Conservation (phyloP, 2,329 filamentous ascomycete species). For the Penicillium griseofulvum region DNA sequence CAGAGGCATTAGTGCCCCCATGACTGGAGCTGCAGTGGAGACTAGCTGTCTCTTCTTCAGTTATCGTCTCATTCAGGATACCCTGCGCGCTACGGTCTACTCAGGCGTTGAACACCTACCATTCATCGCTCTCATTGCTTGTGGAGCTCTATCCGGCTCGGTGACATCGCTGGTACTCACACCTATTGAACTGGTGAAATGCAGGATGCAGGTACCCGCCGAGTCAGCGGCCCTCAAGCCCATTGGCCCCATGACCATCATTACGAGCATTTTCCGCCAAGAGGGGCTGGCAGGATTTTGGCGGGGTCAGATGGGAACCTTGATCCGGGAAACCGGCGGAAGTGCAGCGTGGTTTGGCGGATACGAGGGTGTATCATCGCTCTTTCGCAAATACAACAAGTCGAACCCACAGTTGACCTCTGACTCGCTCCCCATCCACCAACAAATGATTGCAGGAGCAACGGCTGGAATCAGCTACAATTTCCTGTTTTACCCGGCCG, state of each 20-base stretch:
- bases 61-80: conserved; percentile 64
- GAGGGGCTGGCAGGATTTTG: conserved; percentile 86
- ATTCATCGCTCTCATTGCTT: conserved; percentile 70
- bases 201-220: conserved; percentile 84
- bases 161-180: conserved; percentile 90
- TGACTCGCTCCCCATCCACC: conserved; percentile 70
- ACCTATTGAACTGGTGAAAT: conserved; percentile 95
- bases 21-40: conserved; percentile 87
- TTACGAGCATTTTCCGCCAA: conserved; percentile 75
- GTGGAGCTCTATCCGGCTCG: conserved; percentile 81
- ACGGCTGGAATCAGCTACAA: conserved; percentile 92
- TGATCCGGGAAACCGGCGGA: conserved; percentile 91
- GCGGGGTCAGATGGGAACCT: conserved; percentile 89
- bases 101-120: conserved; percentile 59
- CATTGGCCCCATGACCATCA: conserved; percentile 66
- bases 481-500: conserved; percentile 93
- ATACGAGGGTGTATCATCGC: conserved; percentile 73
- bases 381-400: conserved; percentile 59
- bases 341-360: conserved; percentile 93
- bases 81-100: conserved; percentile 65
- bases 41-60: conserved; percentile 92
- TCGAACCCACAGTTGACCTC: conserved; percentile 27
- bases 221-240: conserved; percentile 41
- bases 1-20: conserved; percentile 85
- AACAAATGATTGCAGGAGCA: conserved; percentile 84